Evolutionary conservation across 768 basidiomycete genomes (phyloP).

Genomic region (Mycena chlorophos): DNA sequence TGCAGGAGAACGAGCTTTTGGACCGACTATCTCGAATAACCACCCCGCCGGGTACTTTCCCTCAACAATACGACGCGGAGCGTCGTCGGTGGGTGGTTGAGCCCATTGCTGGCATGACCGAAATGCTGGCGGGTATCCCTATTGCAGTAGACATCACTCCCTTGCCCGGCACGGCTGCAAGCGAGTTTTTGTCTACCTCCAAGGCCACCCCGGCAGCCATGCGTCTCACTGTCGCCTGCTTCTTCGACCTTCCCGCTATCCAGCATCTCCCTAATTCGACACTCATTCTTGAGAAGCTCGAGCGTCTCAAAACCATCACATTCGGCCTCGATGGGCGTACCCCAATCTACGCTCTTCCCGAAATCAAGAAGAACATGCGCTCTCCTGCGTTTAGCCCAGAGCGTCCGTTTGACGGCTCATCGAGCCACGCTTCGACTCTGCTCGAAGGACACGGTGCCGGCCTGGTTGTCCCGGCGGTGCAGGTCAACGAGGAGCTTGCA

Average conservation of each 20-base stretch:
- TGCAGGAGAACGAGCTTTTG: not conserved
- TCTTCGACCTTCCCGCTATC: not conserved
- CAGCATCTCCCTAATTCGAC: not conserved
- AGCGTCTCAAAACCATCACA: not conserved
- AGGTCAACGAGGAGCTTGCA: not conserved
- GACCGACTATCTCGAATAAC: not conserved
- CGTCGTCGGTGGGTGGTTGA: not conserved
- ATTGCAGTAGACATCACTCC: not conserved
- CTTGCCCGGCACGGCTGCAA: too few relatives aligned
- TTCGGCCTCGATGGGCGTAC: not conserved
- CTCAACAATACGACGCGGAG: not conserved
- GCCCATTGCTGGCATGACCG: not conserved
- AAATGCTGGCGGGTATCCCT: not conserved
- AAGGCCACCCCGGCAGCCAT: not conserved
- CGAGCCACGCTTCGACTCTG: not conserved
- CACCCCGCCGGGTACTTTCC: not conserved
- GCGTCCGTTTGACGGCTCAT: not conserved
- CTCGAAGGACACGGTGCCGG: not conserved
- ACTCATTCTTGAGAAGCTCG: not conserved
- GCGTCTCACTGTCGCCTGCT: not conserved
- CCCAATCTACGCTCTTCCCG: not conserved
- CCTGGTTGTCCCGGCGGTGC: not conserved
- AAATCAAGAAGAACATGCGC: not conserved
- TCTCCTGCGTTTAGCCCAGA: not conserved
- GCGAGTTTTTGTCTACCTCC: too few relatives aligned